Evolutionary conservation across 2,329 filamentous ascomycete species (phyloP), one percentile per base, ranked within the genome.

Genomic region (Dendrostoma leiphaemia): DNA sequence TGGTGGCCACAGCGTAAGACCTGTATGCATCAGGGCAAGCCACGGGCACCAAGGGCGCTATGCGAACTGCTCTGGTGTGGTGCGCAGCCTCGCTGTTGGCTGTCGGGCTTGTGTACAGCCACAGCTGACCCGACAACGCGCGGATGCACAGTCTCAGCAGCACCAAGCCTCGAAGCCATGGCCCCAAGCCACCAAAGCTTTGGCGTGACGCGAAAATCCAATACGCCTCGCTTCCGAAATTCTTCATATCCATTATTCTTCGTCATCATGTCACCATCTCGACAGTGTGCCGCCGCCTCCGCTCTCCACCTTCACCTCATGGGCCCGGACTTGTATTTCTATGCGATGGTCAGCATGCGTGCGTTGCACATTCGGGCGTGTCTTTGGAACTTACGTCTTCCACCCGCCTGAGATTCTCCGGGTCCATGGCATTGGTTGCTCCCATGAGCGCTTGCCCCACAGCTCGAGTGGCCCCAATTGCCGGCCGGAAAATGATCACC

Each of bases 361-460:
- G n/a, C 28, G 21, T 12, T 38, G 13, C 12, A 26, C 12, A 32
- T 24, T 21, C n/a, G 3, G 24, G 15, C 15, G n/a, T n/a, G n/a
- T n/a, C n/a, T n/a, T n/a, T n/a, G n/a, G n/a, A n/a, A 86, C 91
- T 83, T 75, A 96, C 93, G 79, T 97, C 92, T 64, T 96, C 90
- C 65, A 91, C 85, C 67, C 89, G 85, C 64, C 90, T 81, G 66
- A 88, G 75, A 67, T 96, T 92, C 58, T 85, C 80, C 50, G 89
- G 88, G 74, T 99, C 94, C 62, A 99, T 77, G 44, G 89, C 85
- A 69, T 99, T 99, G 0, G 91, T 95, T 13, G 92, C 93, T 5
- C 95, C 94, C 73, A 97, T 80, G 55, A 99, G 75, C 34, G 93
- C 91, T 74, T 95, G 90, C 8, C 91, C 90, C 47, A 96, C 85